These are phyloP conservation scores for Flaveria floridana DNA, from an alignment of 140 eudicot species.

Conservation along the genomic window DNA sequence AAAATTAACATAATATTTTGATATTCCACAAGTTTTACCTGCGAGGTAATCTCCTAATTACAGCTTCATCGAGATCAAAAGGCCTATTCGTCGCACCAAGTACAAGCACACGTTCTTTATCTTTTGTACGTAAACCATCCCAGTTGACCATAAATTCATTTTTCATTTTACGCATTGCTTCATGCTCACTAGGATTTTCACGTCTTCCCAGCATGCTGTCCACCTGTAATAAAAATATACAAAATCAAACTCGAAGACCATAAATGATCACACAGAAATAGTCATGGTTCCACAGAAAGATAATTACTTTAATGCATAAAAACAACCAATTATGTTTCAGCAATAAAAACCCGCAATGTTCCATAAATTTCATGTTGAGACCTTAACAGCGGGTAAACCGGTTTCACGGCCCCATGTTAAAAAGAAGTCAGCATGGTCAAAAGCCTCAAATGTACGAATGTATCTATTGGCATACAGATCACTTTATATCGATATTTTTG, in stretches of 20 bases:
- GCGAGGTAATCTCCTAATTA: conserved; percentile 81
- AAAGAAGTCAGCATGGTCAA: conserved; percentile 6
- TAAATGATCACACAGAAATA: conserved; percentile 3
- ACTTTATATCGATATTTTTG: background rate
- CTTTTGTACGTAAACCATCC: conserved; percentile 90
- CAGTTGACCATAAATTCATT: conserved; percentile 93
- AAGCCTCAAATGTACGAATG: background rate
- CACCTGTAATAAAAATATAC: conserved; percentile 45
- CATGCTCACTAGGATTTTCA: conserved; percentile 92
- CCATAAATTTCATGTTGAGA: background rate
- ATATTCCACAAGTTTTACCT: conserved; percentile 40
- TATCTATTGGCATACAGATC: background rate
- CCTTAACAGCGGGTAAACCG: background rate
- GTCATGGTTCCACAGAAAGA: background rate
- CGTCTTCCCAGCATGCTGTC: conserved; percentile 98
- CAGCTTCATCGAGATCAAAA: conserved; percentile 96
- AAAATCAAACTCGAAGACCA: background rate
- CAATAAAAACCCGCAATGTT: background rate
- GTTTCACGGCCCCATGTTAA: background rate
- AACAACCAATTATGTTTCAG: background rate
- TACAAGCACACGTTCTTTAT: conserved; percentile 81
- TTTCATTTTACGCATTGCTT: conserved; percentile 96
- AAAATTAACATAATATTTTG: background rate
- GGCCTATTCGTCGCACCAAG: conserved; percentile 94
- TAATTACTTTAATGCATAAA: background rate